Evolutionary conservation across 495 filamentous ascomycete genomes (phyloP), one percentile per base, ranked within the genome.

Genomic region (Aspergillus funiculosus): DNA sequence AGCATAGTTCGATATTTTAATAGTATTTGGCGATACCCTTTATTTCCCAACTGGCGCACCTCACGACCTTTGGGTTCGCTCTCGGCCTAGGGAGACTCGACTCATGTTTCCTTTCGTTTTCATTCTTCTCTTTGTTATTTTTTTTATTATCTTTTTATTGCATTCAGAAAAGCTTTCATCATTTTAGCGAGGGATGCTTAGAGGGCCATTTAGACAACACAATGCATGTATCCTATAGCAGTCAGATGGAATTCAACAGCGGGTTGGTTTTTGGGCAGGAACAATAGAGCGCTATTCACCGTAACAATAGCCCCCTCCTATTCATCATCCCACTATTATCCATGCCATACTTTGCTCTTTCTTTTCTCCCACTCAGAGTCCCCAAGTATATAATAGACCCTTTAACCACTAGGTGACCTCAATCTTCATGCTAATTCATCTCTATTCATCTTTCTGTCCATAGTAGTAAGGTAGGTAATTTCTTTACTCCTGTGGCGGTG

Each of bases 11-110:
- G n/a, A n/a, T n/a, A 5, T 24, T 39, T 43, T 19, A 7, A 44
- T 11, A 49, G 29, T 45, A 26, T 49, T 52, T 55, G 47, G 34
- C 50, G 56, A 61, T 63, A 59, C 58, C 54, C 46, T 44, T 54
- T 37, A 43, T 46, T 49, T 24, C 46, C 40, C 30, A 27, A 38
- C 27, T 43, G 41, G 34, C 25, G 40, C 28, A 40, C 40, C 28
- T 41, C 27, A 29, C 6, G 31, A 28, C 27, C n/a, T 41, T 29
- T 31, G 26, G 44, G 25, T 32, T 39, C 26, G 21, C 46, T 28
- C 45, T 42, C 14, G 39, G 38, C 10, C 14, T 18, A 22, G 6
- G 31, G 27, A 22, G 9, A 28, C 30, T n/a, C 35, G 29, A 2
- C 21, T 29, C n/a, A n/a, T 18, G 6, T n/a, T 31, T 18, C 21